Conservation (phyloP, 164 flowering plant species). For the Santalum album region DNA sequence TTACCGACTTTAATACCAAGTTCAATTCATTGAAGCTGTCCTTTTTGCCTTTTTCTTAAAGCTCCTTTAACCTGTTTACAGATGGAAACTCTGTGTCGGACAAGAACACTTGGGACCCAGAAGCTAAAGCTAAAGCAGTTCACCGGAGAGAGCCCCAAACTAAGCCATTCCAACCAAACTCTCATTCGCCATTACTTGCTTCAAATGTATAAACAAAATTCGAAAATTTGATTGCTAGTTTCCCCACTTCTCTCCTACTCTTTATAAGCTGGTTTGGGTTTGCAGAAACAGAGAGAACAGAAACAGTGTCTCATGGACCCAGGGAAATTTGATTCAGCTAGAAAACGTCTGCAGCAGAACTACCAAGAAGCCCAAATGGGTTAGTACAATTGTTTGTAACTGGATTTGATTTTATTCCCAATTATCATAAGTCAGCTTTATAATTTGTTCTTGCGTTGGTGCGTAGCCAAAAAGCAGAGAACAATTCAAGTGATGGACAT, state of each 20-base stretch:
- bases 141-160: slow-evolving; percentile 31
- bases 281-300: slow-evolving; percentile 50
- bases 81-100: no score
- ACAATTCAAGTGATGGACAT: slow-evolving; percentile 91
- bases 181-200: no score
- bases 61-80: no score
- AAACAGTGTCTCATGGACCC: slow-evolving; percentile 38
- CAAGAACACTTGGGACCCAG: slow-evolving; percentile 44
- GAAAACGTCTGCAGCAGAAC: slow-evolving; percentile 78
- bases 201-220: no score
- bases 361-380: slow-evolving; percentile 94
- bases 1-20: no score
- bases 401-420: not conserved
- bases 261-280: slow-evolving; percentile 5
- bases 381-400: slow-evolving; percentile 10
- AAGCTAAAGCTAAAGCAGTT: slow-evolving; percentile 33
- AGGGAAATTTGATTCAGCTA: slow-evolving; percentile 77
- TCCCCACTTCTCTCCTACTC: no score
- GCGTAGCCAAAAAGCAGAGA: slow-evolving; percentile 94
- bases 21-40: not conserved
- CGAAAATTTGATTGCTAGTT: no score
- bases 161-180: slow-evolving; percentile 26
- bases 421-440: not conserved
- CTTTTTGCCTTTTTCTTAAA: not conserved
- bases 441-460: slow-evolving; percentile 6